Evolutionary conservation across 176 grass and related monocot genomes (phyloP).

Genomic region (Guadua angustifolia): DNA sequence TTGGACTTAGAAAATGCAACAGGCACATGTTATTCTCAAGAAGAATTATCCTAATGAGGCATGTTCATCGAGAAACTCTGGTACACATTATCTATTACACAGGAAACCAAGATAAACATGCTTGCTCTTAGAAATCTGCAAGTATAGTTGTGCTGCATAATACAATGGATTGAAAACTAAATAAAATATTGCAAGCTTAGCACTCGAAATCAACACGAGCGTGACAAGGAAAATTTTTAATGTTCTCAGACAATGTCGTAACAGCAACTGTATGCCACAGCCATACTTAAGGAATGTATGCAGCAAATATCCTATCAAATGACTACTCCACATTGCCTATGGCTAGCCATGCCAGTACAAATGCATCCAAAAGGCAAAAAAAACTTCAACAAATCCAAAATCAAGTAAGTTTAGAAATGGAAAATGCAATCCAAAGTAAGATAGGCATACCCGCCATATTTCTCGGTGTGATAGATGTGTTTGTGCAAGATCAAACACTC

Average conservation of each 20-base stretch:
- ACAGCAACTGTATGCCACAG: not conserved
- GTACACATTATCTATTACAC: not conserved
- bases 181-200: not conserved
- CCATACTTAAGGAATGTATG: not conserved
- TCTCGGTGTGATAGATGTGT: slow-evolving; percentile 85
- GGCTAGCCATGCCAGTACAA: not conserved
- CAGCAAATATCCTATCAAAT: not conserved
- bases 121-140: not conserved
- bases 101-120: slow-evolving; percentile 7
- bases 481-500: slow-evolving; percentile 90
- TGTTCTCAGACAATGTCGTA: not conserved
- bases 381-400: slow-evolving; percentile 16
- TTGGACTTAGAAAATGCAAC: slow-evolving; percentile 9
- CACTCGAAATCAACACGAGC: not conserved
- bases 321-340: not conserved
- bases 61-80: not conserved
- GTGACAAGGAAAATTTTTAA: not conserved
- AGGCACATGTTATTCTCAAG: not conserved
- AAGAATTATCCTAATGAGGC: not conserved
- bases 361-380: not conserved
- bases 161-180: not conserved
- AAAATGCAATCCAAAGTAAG: slow-evolving; percentile 5
- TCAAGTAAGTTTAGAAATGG: not conserved
- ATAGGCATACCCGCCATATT: slow-evolving; percentile 87
- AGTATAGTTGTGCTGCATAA: not conserved